These are phyloP conservation scores for Trametes villosa DNA, from an alignment of 768 basidiomycete genomes.

Conservation along the genomic window DNA sequence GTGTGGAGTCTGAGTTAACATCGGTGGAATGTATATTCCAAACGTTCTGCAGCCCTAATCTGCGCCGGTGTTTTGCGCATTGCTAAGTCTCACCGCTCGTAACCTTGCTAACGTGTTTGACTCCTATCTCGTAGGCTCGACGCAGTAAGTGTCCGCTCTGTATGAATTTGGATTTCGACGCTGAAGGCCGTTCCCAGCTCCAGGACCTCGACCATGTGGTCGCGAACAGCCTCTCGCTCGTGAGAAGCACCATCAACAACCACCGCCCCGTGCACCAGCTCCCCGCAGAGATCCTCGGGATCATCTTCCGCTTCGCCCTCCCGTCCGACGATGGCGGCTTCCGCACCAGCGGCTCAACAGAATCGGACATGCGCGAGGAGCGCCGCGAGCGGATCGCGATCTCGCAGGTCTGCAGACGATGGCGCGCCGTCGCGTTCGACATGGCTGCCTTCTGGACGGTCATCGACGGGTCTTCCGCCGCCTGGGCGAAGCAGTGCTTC, in stretches of 20 bases:
- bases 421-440: constrained; percentile 14
- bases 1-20: too few relatives aligned
- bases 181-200: too few relatives aligned
- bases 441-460: constrained; percentile 18
- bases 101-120: too few relatives aligned
- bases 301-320: constrained; percentile 13
- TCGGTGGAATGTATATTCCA: too few relatives aligned
- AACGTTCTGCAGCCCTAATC: too few relatives aligned
- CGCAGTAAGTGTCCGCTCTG: too few relatives aligned
- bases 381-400: background rate
- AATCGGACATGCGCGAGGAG: background rate
- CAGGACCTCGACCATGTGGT: background rate
- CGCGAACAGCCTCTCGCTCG: constrained; percentile 5
- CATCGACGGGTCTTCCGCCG: background rate
- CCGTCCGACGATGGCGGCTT: constrained; percentile 4
- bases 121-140: too few relatives aligned
- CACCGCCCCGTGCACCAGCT: constrained; percentile 12
- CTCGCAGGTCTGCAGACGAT: constrained; percentile 15
- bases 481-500: background rate
- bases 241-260: constrained; percentile 11
- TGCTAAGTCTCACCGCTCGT: too few relatives aligned
- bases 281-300: constrained; percentile 17
- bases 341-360: constrained; percentile 4
- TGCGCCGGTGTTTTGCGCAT: too few relatives aligned
- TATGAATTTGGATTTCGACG: too few relatives aligned